Percentiles rank a stretch among this genome's conserved stretches.
These are phyloP conservation scores for Zygosaccharomyces kombuchaensis DNA, from an alignment of 805 yeast species.

Conservation along the genomic window DNA sequence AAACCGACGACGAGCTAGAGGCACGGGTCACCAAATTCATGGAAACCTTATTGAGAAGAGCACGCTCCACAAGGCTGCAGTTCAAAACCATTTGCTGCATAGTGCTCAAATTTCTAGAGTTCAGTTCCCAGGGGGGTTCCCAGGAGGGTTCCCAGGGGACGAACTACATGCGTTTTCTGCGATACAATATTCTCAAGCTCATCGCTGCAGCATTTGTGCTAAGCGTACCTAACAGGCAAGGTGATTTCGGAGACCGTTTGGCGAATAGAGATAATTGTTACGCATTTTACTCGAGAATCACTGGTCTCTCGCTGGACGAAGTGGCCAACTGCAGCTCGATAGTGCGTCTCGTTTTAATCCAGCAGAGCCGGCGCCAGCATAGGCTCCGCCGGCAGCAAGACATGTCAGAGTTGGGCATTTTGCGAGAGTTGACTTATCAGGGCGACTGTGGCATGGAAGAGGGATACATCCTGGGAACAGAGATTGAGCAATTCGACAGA, in stretches of 20 bases:
- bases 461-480: constrained; percentile 19
- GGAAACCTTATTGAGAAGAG: constrained; percentile 19
- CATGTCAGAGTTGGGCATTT: not conserved
- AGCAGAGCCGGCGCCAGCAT: constrained; percentile 15
- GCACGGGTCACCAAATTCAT: constrained; percentile 9
- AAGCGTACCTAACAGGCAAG: constrained; percentile 18
- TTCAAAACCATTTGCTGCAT: constrained; percentile 28
- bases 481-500: constrained; percentile 23
- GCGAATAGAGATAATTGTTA: constrained; percentile 17
- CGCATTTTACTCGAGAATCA: constrained; percentile 15
- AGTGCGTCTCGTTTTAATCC: constrained; percentile 23
- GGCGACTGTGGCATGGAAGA: constrained; percentile 4
- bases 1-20: not conserved
- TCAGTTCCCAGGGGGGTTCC: constrained; percentile 13
- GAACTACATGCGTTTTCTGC: constrained; percentile 22
- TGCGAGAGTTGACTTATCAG: not conserved
- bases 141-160: constrained; percentile 6
- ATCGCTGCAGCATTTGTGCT: constrained; percentile 22
- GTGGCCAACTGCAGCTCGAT: constrained; percentile 25
- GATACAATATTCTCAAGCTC: constrained; percentile 20
- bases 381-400: not conserved
- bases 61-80: constrained; percentile 17
- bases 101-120: constrained; percentile 21
- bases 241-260: constrained; percentile 10
- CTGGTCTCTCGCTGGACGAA: constrained; percentile 25